Evolutionary conservation across 148 eudicot genomes (phyloP).

Genomic region (Amaranthus cruentus): DNA sequence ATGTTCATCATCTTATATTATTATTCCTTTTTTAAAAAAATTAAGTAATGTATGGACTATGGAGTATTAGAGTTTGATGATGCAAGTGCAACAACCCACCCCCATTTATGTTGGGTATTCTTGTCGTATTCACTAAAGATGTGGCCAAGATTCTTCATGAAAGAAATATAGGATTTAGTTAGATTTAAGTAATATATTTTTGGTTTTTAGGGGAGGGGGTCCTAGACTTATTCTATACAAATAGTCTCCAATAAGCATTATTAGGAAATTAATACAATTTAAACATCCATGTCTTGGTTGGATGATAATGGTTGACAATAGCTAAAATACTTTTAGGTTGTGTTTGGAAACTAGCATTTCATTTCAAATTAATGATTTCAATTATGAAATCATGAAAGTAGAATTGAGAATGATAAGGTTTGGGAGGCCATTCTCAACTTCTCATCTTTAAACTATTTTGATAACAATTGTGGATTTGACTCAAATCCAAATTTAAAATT

Average conservation of each 20-base stretch:
- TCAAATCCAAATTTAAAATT: too few relatives aligned
- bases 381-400: too few relatives aligned
- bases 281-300: conserved; percentile 3
- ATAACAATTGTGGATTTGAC: too few relatives aligned
- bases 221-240: not conserved
- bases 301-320: conserved; percentile 13
- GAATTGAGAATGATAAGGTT: too few relatives aligned
- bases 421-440: too few relatives aligned
- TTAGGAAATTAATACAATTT: not conserved
- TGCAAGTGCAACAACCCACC: not conserved
- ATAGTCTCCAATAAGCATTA: not conserved
- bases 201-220: not conserved
- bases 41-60: not conserved
- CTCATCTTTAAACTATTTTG: too few relatives aligned
- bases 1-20: not conserved
- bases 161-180: not conserved
- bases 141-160: conserved; percentile 5
- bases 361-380: too few relatives aligned
- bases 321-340: not conserved
- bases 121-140: not conserved
- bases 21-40: not conserved
- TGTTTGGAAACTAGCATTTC: too few relatives aligned
- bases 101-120: not conserved
- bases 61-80: not conserved
- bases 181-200: not conserved